These are phyloP conservation scores for Talaromyces thailandensis DNA, from an alignment of 495 filamentous ascomycete species.

Conservation along the genomic window DNA sequence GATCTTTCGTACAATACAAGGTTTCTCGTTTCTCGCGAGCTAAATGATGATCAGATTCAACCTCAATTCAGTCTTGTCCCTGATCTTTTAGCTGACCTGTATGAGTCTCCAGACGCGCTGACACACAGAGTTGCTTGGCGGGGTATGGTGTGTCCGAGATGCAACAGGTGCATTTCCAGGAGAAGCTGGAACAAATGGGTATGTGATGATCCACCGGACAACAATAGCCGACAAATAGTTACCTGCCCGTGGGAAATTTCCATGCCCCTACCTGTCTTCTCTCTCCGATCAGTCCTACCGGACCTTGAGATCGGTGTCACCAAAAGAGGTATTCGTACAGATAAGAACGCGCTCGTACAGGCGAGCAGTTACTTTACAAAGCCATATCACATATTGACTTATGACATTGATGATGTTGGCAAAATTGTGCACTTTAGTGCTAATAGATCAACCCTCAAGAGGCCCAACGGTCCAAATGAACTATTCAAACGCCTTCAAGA, in stretches of 20 bases:
- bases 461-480: conserved; percentile 48
- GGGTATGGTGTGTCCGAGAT: conserved; percentile 69
- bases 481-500: conserved; percentile 55
- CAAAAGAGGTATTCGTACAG: conserved; percentile 17
- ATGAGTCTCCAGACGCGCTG: conserved; percentile 17
- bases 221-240: conserved; percentile 15
- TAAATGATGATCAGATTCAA: conserved; percentile 25
- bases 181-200: conserved; percentile 55
- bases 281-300: conserved; percentile 24
- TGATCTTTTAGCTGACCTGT: conserved; percentile 26
- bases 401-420: conserved; percentile 37
- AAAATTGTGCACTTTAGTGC: conserved; percentile 55
- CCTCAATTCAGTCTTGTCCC: conserved; percentile 27
- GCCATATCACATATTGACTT: conserved; percentile 21
- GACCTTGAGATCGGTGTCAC: conserved; percentile 18
- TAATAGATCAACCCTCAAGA: conserved; percentile 37
- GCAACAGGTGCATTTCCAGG: conserved; percentile 54
- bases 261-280: conserved; percentile 24
- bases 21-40: conserved; percentile 45
- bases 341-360: conserved; percentile 9
- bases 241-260: conserved; percentile 38
- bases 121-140: conserved; percentile 35
- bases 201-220: conserved; percentile 32
- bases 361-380: conserved; percentile 9
- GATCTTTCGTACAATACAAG: conserved; percentile 42